A percentile compares a stretch with the other conserved stretches of the same genome.
phyloP scores from a whole-genome alignment of 1,284 basidiomycete species.

The Prillingera fragicola region DNA sequence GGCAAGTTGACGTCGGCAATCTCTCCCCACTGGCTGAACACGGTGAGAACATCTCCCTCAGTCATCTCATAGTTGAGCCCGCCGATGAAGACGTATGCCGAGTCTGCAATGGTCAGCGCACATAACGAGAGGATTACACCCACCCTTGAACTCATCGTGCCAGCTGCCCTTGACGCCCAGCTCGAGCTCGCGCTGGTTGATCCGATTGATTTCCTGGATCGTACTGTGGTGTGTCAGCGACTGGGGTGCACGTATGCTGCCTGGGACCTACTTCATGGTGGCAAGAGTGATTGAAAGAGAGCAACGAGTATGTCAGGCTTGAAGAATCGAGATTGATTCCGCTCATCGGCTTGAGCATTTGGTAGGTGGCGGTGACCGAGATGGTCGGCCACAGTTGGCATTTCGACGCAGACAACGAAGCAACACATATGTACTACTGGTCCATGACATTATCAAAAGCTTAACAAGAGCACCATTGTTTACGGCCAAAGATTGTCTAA shows the following conservation, averaged over 20 bases:
- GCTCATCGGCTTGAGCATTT: too few species aligned
- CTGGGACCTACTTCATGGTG: conserved; percentile 23
- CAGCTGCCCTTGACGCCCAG: conserved; percentile 75
- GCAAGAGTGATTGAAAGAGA: too few species aligned
- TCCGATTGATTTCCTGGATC: conserved; percentile 84
- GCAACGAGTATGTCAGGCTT: too few species aligned
- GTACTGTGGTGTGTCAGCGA: conserved; percentile 55
- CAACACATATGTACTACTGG: too few species aligned
- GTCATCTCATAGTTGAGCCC: conserved; percentile 80
- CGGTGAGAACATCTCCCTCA: conserved; percentile 95
- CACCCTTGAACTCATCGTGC: conserved; percentile 93
- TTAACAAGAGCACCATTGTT: too few species aligned
- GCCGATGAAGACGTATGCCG: conserved; percentile 89
- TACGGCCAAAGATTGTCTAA: neutral
- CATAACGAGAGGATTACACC: too few species aligned
- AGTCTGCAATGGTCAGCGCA: conserved; percentile 58
- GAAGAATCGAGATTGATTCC: too few species aligned
- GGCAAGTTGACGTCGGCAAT: conserved; percentile 93
- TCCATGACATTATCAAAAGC: too few species aligned
- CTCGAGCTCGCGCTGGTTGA: conserved; percentile 88
- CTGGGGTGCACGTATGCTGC: too few species aligned
- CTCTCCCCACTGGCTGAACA: conserved; percentile 97
- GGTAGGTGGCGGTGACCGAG: too few species aligned
- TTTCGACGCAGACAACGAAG: too few species aligned
- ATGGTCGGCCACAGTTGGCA: too few species aligned